Conservation (phyloP, 1,139 yeast genomes). For the Entelexis sorbosivorans region DNA sequence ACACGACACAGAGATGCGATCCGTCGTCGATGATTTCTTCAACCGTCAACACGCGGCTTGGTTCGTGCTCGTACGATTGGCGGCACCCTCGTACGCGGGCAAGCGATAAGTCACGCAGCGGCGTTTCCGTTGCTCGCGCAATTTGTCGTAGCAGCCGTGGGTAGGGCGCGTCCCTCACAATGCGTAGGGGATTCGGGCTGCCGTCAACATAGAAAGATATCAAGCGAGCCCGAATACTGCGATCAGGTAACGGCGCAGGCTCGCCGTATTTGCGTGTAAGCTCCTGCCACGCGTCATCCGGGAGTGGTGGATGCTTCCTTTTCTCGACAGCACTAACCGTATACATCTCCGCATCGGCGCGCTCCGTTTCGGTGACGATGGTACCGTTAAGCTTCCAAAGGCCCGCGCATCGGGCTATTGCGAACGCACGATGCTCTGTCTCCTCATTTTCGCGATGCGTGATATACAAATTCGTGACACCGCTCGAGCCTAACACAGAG, state of each 20-base stretch:
- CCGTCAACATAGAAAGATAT: constrained; percentile 13
- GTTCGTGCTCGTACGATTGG: not conserved
- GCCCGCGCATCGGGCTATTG: constrained; percentile 40
- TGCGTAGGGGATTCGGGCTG: constrained; percentile 3
- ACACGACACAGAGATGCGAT: not conserved
- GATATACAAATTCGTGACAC: constrained; percentile 39
- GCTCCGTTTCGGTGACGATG: constrained; percentile 37
- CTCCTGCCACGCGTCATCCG: constrained; percentile 27
- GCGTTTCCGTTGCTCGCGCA: not conserved
- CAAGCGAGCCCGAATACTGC: constrained; percentile 18
- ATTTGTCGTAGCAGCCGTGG: constrained; percentile 19
- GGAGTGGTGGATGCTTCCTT: constrained; percentile 28
- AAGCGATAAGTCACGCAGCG: not conserved
- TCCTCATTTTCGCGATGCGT: constrained; percentile 40
- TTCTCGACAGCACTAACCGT: constrained; percentile 44
- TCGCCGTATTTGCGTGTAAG: constrained; percentile 29
- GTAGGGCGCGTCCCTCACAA: constrained; percentile 17
- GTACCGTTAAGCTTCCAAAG: constrained; percentile 49
- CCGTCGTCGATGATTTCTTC: constrained; percentile 11
- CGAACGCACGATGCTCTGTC: constrained; percentile 31
- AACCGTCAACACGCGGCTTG: not conserved
- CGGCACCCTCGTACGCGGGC: not conserved
- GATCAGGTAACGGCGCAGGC: constrained; percentile 18
- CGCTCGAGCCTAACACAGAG: constrained; percentile 32
- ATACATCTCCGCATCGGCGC: constrained; percentile 56